These are phyloP conservation scores for Clausena lansium DNA, from an alignment of 345 rosid genomes.

Conservation along the genomic window DNA sequence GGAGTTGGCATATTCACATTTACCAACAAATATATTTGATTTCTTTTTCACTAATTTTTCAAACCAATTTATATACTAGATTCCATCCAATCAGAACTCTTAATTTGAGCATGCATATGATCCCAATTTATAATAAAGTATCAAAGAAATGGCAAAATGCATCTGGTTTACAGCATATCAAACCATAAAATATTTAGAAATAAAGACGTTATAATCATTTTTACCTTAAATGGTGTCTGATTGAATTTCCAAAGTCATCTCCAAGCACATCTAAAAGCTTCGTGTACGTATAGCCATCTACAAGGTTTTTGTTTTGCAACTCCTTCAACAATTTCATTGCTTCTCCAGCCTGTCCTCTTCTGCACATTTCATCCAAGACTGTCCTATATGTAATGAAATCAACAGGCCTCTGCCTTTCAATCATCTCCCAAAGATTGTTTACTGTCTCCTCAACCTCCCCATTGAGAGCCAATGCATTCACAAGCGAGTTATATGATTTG, in stretches of 20 bases:
- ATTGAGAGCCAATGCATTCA: constrained; percentile 69
- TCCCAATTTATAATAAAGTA: background rate
- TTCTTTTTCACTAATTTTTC: background rate
- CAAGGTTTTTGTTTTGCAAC: constrained; percentile 51
- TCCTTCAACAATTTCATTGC: constrained; percentile 56
- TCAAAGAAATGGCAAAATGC: background rate
- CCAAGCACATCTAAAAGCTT: constrained; percentile 65
- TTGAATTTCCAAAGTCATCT: constrained; percentile 43
- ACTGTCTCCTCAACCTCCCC: constrained; percentile 68
- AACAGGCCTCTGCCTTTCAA: constrained; percentile 47
- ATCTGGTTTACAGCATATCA: background rate
- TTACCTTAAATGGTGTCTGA: constrained; percentile 19
- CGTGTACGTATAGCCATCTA: constrained; percentile 52
- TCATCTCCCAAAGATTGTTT: constrained; percentile 72
- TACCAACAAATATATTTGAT: background rate
- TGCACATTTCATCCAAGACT: constrained; percentile 71
- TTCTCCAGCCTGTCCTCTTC: constrained; percentile 50
- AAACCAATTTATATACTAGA: background rate
- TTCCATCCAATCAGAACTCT: background rate
- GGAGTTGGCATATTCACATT: background rate
- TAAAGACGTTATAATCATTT: background rate
- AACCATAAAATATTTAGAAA: background rate
- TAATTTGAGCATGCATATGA: background rate
- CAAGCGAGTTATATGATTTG: constrained; percentile 78
- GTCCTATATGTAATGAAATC: constrained; percentile 76